phyloP scores from a whole-genome alignment of 2,329 filamentous ascomycete species.

The Aplosporella prunicola region DNA sequence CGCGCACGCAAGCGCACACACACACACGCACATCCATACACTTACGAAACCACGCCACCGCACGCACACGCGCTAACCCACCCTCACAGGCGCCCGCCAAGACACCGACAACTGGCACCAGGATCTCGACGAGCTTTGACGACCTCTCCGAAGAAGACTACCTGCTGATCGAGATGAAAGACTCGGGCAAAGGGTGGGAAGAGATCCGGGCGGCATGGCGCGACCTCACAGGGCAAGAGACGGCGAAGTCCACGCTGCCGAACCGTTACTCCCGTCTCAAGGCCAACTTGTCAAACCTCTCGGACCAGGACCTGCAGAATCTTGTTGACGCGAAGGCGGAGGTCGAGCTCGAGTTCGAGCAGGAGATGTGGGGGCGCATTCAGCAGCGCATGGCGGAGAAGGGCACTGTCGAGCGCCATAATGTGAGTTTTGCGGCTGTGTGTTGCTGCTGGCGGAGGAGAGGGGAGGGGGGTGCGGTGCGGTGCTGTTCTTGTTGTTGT shows the following conservation, averaged over 20 bases:
- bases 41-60: no score
- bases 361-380: constrained; percentile 14
- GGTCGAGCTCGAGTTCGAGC: constrained; percentile 12
- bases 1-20: no score
- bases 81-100: background rate
- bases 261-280: constrained; percentile 15
- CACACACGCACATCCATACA: no score
- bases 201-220: constrained; percentile 13
- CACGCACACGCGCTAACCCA: background rate
- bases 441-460: constrained; percentile 1
- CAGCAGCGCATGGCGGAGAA: constrained; percentile 13
- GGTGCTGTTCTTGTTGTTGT: background rate
- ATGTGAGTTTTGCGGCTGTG: background rate
- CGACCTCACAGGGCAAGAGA: constrained; percentile 10
- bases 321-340: constrained; percentile 9
- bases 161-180: constrained; percentile 12
- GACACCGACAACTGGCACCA: background rate
- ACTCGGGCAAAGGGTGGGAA: constrained; percentile 13
- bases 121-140: constrained; percentile 10
- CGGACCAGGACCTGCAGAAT: constrained; percentile 7
- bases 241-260: constrained; percentile 14
- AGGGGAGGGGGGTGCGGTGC: no score
- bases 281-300: constrained; percentile 12
- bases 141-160: constrained; percentile 11
- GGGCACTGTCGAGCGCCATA: constrained; percentile 9